phyloP scores from a whole-genome alignment of 1,139 yeast genomes.

The Yamadazyma dushanensis region DNA sequence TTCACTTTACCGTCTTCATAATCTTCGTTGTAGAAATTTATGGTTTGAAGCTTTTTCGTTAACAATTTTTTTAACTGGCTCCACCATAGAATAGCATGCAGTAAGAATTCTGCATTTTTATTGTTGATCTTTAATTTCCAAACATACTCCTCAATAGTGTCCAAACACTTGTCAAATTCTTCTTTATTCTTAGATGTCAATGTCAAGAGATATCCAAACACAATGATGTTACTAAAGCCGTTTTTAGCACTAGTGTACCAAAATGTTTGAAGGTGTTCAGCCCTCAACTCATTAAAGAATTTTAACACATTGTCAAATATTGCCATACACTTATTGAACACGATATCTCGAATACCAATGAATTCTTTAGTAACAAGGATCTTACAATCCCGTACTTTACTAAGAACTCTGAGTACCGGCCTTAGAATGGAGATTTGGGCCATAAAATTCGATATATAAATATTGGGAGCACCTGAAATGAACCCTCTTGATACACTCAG shows the following conservation, averaged over 20 bases:
- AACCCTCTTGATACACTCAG: slow-evolving; percentile 14
- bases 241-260: slow-evolving; percentile 17
- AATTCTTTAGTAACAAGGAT: slow-evolving; percentile 12
- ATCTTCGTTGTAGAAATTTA: slow-evolving; percentile 9
- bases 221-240: slow-evolving; percentile 16
- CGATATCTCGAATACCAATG: slow-evolving; percentile 16
- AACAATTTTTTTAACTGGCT: slow-evolving; percentile 8
- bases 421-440: slow-evolving; percentile 14
- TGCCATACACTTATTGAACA: slow-evolving; percentile 13
- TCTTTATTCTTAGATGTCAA: slow-evolving; percentile 10
- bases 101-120: slow-evolving; percentile 17
- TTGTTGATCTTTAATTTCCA: slow-evolving; percentile 17
- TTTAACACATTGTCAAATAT: slow-evolving; percentile 14
- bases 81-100: slow-evolving; percentile 17
- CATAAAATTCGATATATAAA: slow-evolving; percentile 16
- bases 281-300: slow-evolving; percentile 14
- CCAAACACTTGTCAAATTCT: slow-evolving; percentile 13
- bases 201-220: slow-evolving; percentile 14
- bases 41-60: slow-evolving; percentile 3
- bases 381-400: slow-evolving; percentile 8
- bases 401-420: slow-evolving; percentile 13
- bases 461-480: slow-evolving; percentile 17
- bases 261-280: slow-evolving; percentile 18
- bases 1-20: not conserved
- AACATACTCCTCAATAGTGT: slow-evolving; percentile 14